Evolutionary conservation across 495 filamentous ascomycete genomes (phyloP), one percentile per base, ranked within the genome.

Genomic region (Xylaria sp.): DNA sequence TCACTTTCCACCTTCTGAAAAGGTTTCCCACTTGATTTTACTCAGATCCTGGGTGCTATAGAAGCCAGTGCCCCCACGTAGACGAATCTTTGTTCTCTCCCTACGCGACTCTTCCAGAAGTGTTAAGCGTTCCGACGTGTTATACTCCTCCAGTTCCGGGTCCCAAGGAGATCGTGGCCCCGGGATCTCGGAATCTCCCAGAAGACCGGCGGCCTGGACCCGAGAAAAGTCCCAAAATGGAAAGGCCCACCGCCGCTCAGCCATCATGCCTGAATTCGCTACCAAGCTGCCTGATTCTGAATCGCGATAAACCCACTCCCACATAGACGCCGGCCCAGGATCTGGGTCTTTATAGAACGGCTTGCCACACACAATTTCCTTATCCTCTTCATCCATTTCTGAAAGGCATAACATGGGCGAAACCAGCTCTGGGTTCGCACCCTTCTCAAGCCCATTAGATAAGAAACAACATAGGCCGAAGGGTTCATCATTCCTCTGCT

Each of bases 161-260:
- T 48, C 44, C 15, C 44, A n/a, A 48, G 17, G 1, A 21, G 44
- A 21, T 1, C 7, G 44, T 48, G 44, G 44, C n/a, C 44, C 44
- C 1, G 44, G n/a, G 44, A 48, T 21, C n/a, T 48, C 44, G 9
- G 44, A 21, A 48, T 48, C 44, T n/a, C 44, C 44, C 7, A 48
- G 44, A 48, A 48, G 17, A 17, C 44, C 44, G 17, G 11, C 44
- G 44, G 17, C 9, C 44, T 48, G 35, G 12, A 61, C 29, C 2
- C 59, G 35, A 33, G 59, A 41, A 29, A 29, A 43, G 59, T 62
- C 41, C 59, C 35, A 62, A n/a, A 62, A 62, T 15, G 59, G 31
- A 14, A 62, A 62, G 43, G 59, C 59, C 59, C 59, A 62, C 35
- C 3, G 3, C 59, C 59, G 59, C 14, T 5, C 1, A 26, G 8